Evolutionary conservation across 2,329 filamentous ascomycete species (phyloP), one percentile per base, ranked within the genome.

Genomic region (Penicillium sp.): DNA sequence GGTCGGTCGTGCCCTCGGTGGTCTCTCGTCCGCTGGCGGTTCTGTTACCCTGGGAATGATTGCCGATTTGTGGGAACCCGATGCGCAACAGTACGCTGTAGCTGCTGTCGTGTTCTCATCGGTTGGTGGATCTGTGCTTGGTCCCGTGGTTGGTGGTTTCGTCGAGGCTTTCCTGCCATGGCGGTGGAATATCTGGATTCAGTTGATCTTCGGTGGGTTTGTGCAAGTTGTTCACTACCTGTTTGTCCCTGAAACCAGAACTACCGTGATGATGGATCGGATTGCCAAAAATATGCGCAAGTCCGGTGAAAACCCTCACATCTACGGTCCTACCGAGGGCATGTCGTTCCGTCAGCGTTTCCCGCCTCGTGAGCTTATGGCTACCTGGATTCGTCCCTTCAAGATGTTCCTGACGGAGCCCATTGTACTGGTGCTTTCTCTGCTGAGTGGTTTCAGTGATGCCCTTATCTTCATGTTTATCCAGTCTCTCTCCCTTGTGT

Each of bases 131-230:
- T 90, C 88, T 0, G 84, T 91, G 9, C 78, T 92, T 1, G 89
- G 89, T 0, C 89, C 89, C 10, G 87, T 92, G 41, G 80, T 91
- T n/a, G 89, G 89, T 61, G 89, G 88, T 1, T 91, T 91, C 66
- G 83, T 87, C 17, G 83, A 91, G 69, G 72, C 83, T 31, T 85
- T 84, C 61, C 78, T 89, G 0, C 69, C 75, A 26, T 94, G 89
- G 89, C 81, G 82, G 61, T 91, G 88, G 88, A 84, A 81, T 52
- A 91, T 93, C 69, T 94, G 90, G 90, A 88, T 93, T 57, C 89
- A 92, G 72, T 82, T 93, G 60, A 91, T 92, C 62, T 85, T 93
- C 50, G 89, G 90, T 17, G 87, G 75, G 9, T 80, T 84, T 33
- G 84, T 90, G 3, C 89, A 92, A 67, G 17, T 83, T 5, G 66